Base-by-base conservation (phyloP, 2,329 filamentous ascomycete genomes). In the Esteya vermicola region DNA sequence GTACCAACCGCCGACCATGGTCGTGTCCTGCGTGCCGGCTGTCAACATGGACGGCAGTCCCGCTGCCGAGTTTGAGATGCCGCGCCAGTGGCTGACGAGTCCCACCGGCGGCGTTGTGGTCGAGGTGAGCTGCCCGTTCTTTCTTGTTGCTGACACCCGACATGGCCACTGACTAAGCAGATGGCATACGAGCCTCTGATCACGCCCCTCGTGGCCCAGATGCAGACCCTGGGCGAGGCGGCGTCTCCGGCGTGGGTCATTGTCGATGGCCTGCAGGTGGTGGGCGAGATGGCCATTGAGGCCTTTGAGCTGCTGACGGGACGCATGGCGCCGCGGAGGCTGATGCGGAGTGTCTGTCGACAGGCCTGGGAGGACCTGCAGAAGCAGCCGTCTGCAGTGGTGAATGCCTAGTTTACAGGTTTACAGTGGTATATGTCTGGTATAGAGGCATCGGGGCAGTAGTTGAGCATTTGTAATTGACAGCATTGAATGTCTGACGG, bases 241-340 rank as follows among this genome's bases (percentile, higher is more conserved):
- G 62, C 68, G 35, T 61, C 70, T 38, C 64, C 68, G 43, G 62
- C 78, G 26, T 86, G 80, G 80, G 74, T 81, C 0, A 65, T 82
- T 33, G 71, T 85, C 36, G 78, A 85, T 51, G 81, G 81, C 0
- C 60, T 85, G 9, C 79, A 84, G 48, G 72, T 84, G 33, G 64
- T 85, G 14, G 72, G 75, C 5, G 81, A 85, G 55, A 81, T 85
- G 62, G 80, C 78, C 1, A 80, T 81, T 54, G 80, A 81, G 25
- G 78, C 83, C 40, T 85, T 85, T 52, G 81, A 85, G 57, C 60
- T 85, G 19, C 80, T 85, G 62, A 85, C 80, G 0, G 81, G 80
- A 6, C 70, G 80, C 35, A 71, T 78, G 54, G 80, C 81, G 14
- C 81, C 81, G 2, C 70, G 77, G 40, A 63, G 69, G 34, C 56